A percentile compares a stretch with the other conserved stretches of the same genome.
These are phyloP conservation scores for Brassica incana DNA, from an alignment of 345 rosid species.

Conservation along the genomic window DNA sequence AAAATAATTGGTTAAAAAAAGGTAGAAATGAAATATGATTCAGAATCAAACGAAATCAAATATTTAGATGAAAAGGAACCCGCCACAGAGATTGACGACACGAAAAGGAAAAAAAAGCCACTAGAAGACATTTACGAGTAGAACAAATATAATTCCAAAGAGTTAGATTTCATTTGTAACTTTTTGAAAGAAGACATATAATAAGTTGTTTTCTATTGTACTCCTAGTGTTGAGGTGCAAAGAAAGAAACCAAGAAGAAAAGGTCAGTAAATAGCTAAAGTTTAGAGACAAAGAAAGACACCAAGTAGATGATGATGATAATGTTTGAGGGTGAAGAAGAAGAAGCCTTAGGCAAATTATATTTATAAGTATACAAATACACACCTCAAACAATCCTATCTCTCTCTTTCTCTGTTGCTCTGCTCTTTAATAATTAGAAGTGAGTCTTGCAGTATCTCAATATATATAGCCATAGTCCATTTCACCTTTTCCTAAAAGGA, in stretches of 20 bases:
- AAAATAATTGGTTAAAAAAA: slow-evolving; percentile 14
- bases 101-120: slow-evolving; percentile 26
- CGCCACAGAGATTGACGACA: slow-evolving; percentile 36
- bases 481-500: not conserved
- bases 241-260: slow-evolving; percentile 39
- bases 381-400: slow-evolving; percentile 21
- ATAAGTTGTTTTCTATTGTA: not conserved
- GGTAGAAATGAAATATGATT: slow-evolving; percentile 21
- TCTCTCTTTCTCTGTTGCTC: slow-evolving; percentile 9
- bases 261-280: slow-evolving; percentile 36
- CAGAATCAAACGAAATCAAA: slow-evolving; percentile 35
- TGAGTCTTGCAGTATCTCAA: not conserved
- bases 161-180: slow-evolving; percentile 34
- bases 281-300: slow-evolving; percentile 29
- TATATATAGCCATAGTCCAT: slow-evolving; percentile 21
- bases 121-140: slow-evolving; percentile 36
- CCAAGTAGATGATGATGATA: slow-evolving; percentile 31
- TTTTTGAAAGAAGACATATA: slow-evolving; percentile 35
- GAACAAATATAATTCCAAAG: slow-evolving; percentile 34
- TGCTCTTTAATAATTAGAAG: slow-evolving; percentile 27
- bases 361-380: slow-evolving; percentile 14
- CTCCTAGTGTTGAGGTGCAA: slow-evolving; percentile 28
- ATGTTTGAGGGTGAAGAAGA: slow-evolving; percentile 27
- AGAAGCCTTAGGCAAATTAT: slow-evolving; percentile 16
- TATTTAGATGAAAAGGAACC: slow-evolving; percentile 40